phyloP scores from a whole-genome alignment of 345 rosid genomes.

The Camelina hispida region DNA sequence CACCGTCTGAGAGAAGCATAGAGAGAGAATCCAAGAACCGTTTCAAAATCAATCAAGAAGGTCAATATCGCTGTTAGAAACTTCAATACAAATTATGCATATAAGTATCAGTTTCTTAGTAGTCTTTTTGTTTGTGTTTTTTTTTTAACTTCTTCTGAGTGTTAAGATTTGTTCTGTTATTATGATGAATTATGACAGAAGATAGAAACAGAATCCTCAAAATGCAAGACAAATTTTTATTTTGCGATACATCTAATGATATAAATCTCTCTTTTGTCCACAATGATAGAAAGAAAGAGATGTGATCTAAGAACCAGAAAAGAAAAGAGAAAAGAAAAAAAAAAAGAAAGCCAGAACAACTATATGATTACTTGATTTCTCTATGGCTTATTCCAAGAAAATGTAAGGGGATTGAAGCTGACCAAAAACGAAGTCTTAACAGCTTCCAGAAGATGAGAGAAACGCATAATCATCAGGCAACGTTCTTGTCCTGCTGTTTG shows the following conservation, averaged over 20 bases:
- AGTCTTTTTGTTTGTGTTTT: slow-evolving; percentile 24
- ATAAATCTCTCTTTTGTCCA: slow-evolving; percentile 29
- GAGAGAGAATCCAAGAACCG: not conserved
- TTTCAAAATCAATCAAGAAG: slow-evolving; percentile 24
- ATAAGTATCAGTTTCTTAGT: slow-evolving; percentile 30
- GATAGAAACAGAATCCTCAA: slow-evolving; percentile 25
- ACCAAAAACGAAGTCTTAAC: slow-evolving; percentile 38
- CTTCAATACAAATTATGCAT: slow-evolving; percentile 29
- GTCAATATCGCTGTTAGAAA: slow-evolving; percentile 24
- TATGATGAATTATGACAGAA: slow-evolving; percentile 8
- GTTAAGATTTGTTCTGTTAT: slow-evolving; percentile 4
- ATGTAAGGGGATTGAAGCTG: slow-evolving; percentile 21
- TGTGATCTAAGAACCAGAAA: slow-evolving; percentile 22
- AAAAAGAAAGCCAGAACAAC: slow-evolving; percentile 13
- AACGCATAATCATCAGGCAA: slow-evolving; percentile 22
- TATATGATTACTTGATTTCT: slow-evolving; percentile 31
- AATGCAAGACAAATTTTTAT: slow-evolving; percentile 22
- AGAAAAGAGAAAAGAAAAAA: not conserved
- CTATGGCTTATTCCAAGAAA: slow-evolving; percentile 29
- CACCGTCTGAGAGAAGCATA: slow-evolving; percentile 60
- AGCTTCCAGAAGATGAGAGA: slow-evolving; percentile 25
- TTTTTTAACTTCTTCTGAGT: not conserved
- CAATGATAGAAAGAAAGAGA: slow-evolving; percentile 40
- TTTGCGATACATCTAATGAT: slow-evolving; percentile 32
- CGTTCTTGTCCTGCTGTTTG: slow-evolving; percentile 39